Percentiles rank a stretch among this genome's conserved stretches.
Conservation (phyloP, 495 filamentous ascomycete genomes). For the Xylaria cubensis region DNA sequence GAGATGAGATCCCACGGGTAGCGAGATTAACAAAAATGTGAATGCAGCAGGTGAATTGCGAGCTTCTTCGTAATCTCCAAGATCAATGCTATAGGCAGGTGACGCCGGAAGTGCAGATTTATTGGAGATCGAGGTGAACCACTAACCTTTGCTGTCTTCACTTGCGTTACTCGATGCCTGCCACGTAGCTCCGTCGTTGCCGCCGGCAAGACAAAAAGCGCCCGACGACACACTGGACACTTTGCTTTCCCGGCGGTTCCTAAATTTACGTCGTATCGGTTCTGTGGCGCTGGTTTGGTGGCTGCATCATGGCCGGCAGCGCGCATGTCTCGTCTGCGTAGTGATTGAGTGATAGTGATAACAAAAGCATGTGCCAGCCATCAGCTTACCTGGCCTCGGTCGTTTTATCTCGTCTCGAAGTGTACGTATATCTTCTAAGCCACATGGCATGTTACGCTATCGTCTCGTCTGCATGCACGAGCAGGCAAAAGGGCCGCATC, state of each 20-base stretch:
- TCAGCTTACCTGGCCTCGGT: constrained; percentile 1
- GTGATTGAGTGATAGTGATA: constrained; percentile 1
- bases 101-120: background rate
- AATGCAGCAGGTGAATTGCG: background rate
- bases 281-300: constrained; percentile 7
- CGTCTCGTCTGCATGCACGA: constrained; percentile 2
- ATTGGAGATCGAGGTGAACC: background rate
- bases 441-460: background rate
- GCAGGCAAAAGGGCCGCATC: background rate
- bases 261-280: background rate
- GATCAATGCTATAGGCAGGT: constrained; percentile 6
- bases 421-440: constrained; percentile 1
- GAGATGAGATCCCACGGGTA: background rate
- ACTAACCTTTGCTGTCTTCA: background rate
- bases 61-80: background rate
- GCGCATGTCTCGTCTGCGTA: constrained; percentile 14
- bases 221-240: background rate
- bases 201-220: constrained; percentile 3
- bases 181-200: constrained; percentile 13
- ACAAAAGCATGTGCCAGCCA: constrained; percentile 1
- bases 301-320: background rate
- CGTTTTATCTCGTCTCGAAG: background rate
- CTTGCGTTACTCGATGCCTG: background rate
- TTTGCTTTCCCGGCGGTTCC: constrained; percentile 3
- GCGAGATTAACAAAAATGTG: background rate